Evolutionary conservation across 2,329 filamentous ascomycete genomes (phyloP).

Genomic region (Sporothrix pallida): DNA sequence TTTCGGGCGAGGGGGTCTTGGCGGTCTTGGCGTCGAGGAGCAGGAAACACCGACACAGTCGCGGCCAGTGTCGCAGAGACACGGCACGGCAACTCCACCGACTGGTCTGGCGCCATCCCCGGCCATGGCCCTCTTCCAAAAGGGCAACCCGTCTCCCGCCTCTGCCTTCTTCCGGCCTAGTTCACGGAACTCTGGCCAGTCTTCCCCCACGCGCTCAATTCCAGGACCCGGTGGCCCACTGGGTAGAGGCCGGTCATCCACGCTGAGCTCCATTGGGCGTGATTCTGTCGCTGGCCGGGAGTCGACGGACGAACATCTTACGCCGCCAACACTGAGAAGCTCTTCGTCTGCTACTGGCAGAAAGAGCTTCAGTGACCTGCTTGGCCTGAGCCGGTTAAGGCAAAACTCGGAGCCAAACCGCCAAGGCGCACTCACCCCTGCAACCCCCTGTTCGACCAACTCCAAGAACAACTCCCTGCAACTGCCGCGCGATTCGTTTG

Average conservation of each 20-base stretch:
- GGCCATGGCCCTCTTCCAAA: constrained; percentile 43
- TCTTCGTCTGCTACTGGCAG: constrained; percentile 83
- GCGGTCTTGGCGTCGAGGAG: constrained; percentile 24
- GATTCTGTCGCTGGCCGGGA: constrained; percentile 73
- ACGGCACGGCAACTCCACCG: constrained; percentile 42
- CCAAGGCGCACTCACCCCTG: constrained; percentile 70
- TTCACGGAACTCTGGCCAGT: constrained; percentile 65
- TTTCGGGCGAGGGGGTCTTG: constrained; percentile 30
- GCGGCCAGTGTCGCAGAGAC: constrained; percentile 41
- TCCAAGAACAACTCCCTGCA: constrained; percentile 87
- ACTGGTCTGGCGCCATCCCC: constrained; percentile 45
- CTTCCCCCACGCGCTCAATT: constrained; percentile 62
- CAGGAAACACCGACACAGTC: constrained; percentile 45
- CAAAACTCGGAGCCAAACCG: constrained; percentile 76
- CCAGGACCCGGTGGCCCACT: constrained; percentile 5
- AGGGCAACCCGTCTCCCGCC: constrained; percentile 52
- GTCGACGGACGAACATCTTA: constrained; percentile 72
- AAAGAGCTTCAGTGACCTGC: constrained; percentile 89
- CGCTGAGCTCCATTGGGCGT: constrained; percentile 80
- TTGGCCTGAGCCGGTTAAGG: constrained; percentile 77
- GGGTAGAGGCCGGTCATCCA: constrained; percentile 79
- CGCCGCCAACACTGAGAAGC: constrained; percentile 71
- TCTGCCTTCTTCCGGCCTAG: constrained; percentile 57
- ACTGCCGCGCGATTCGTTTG: constrained; percentile 71
- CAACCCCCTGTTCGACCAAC: constrained; percentile 69